Evolutionary conservation across 2,329 filamentous ascomycete genomes (phyloP).

Genomic region (Clathrospora elynae): DNA sequence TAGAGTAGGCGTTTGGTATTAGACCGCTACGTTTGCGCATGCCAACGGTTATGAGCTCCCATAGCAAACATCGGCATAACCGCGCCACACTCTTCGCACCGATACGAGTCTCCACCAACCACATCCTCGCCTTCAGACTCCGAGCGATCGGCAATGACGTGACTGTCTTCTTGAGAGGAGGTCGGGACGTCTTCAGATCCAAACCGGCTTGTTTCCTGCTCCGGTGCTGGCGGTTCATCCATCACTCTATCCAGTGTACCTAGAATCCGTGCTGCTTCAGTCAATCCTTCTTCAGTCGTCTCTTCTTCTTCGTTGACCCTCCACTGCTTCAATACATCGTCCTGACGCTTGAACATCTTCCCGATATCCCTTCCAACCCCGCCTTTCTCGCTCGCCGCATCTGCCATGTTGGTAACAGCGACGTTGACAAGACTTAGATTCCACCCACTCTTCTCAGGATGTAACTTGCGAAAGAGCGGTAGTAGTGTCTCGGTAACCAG

Average conservation of each 20-base stretch:
- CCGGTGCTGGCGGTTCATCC: not conserved
- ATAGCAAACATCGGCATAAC: conserved; percentile 63
- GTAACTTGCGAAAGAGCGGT: conserved; percentile 74
- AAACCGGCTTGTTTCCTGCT: conserved; percentile 5
- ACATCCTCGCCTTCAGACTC: conserved; percentile 45
- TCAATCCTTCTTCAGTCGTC: conserved; percentile 16
- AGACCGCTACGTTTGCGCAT: conserved; percentile 44
- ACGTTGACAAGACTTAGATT: conserved; percentile 85
- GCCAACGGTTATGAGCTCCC: conserved; percentile 62
- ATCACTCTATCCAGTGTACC: no score
- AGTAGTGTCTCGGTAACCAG: conserved; percentile 72
- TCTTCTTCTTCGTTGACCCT: conserved; percentile 57
- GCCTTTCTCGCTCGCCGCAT: conserved; percentile 52
- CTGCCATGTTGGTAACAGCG: conserved; percentile 81
- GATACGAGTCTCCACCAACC: conserved; percentile 38
- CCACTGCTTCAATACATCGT: conserved; percentile 70
- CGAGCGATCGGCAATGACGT: conserved; percentile 26
- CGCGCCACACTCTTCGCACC: conserved; percentile 59
- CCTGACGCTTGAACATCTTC: conserved; percentile 79
- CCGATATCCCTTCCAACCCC: conserved; percentile 73
- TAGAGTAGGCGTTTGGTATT: no score
- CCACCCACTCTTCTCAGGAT: conserved; percentile 72
- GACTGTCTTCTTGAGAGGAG: conserved; percentile 27
- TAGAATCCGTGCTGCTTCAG: not conserved
- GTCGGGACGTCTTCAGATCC: conserved; percentile 45